phyloP scores from a whole-genome alignment of 2,329 filamentous ascomycete genomes.

The Fusarium continuum region DNA sequence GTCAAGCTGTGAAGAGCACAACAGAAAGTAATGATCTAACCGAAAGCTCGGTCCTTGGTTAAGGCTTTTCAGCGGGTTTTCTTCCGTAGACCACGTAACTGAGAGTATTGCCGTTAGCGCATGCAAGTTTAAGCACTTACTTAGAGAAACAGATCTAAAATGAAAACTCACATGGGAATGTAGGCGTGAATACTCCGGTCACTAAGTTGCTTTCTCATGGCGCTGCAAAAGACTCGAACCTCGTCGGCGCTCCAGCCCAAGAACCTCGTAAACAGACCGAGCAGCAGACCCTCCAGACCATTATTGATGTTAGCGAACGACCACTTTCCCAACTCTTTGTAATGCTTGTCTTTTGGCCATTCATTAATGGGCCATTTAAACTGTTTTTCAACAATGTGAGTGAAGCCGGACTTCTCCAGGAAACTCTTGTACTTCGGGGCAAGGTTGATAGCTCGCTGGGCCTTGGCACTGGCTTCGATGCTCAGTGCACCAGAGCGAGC shows the following conservation, averaged over 20 bases:
- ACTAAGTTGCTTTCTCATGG: constrained; percentile 14
- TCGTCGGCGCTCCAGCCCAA: constrained; percentile 13
- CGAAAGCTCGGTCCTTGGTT: too few species aligned
- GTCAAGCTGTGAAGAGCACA: too few species aligned
- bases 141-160: background rate
- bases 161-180: constrained; percentile 12
- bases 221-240: constrained; percentile 12
- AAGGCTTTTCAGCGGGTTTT: background rate
- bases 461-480: constrained; percentile 14
- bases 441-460: background rate
- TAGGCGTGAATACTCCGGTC: constrained; percentile 19
- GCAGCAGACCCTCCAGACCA: background rate
- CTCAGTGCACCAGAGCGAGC: background rate
- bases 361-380: constrained; percentile 18
- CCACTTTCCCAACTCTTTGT: constrained; percentile 21
- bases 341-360: constrained; percentile 23
- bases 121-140: too few species aligned
- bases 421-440: constrained; percentile 7
- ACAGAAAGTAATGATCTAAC: too few species aligned
- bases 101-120: fast-evolving
- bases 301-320: constrained; percentile 17
- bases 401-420: background rate
- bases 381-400: background rate
- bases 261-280: constrained; percentile 14
- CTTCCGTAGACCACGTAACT: constrained; percentile 10